Conservation (phyloP, 1,139 yeast species). For the Kazachstania sp. region DNA sequence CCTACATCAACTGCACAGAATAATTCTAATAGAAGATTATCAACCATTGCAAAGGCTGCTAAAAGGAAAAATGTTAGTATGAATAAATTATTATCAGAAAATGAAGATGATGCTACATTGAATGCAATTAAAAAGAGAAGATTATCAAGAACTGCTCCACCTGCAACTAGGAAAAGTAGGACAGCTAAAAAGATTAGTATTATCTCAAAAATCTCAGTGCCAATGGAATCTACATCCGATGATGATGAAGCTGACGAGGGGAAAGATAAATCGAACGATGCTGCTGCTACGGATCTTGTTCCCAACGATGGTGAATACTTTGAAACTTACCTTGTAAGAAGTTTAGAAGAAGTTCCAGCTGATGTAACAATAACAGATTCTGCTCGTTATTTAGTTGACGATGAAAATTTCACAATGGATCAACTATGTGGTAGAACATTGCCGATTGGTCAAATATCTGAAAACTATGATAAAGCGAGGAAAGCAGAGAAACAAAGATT, state of each 20-base stretch:
- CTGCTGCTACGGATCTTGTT: constrained; percentile 1
- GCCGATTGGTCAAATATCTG: constrained; percentile 68
- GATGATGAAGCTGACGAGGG: constrained; percentile 11
- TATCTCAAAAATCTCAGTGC: constrained; percentile 19
- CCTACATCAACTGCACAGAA: constrained; percentile 1
- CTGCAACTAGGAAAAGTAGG: constrained; percentile 19
- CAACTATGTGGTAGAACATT: constrained; percentile 74
- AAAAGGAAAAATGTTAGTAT: constrained; percentile 15
- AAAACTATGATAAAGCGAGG: constrained; percentile 52
- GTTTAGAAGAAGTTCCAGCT: constrained; percentile 34
- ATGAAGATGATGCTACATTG: constrained; percentile 19
- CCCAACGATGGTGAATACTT: constrained; percentile 16
- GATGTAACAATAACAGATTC: constrained; percentile 38
- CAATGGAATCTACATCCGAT: constrained; percentile 6
- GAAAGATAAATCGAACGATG: constrained; percentile 16
- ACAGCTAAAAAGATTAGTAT: constrained; percentile 27
- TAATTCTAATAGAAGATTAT: constrained; percentile 14
- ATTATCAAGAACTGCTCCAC: constrained; percentile 23
- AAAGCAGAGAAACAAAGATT: constrained; percentile 42
- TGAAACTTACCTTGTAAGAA: constrained; percentile 24
- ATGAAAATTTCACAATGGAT: constrained; percentile 62
- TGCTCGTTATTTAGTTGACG: constrained; percentile 42
- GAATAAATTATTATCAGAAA: constrained; percentile 16
- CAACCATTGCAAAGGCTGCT: constrained; percentile 16
- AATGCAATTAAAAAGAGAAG: constrained; percentile 27